phyloP scores from a whole-genome alignment of 257 asterid species.

The Fraxinus quadrangulata region DNA sequence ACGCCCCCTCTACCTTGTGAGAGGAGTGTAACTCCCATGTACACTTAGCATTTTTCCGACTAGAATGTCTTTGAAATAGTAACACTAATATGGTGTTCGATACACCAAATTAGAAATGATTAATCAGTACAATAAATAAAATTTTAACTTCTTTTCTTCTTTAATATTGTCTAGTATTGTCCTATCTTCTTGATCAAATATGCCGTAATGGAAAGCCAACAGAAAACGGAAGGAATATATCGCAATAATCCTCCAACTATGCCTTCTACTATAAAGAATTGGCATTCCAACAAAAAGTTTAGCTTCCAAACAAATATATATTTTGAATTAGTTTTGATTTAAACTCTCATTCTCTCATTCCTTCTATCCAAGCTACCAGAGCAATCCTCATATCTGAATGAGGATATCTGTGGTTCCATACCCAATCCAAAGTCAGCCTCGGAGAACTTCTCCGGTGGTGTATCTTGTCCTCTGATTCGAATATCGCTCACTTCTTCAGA shows the following conservation, averaged over 20 bases:
- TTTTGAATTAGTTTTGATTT: not conserved
- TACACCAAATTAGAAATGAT: no score
- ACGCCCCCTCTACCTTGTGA: no score
- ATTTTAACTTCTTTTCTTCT: not conserved
- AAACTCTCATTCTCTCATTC: conserved; percentile 1
- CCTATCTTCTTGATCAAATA: not conserved
- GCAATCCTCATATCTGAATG: not conserved
- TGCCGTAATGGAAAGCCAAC: not conserved
- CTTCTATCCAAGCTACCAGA: not conserved
- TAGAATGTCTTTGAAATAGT: no score
- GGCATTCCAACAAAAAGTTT: not conserved
- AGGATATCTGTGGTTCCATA: not conserved
- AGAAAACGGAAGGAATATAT: not conserved
- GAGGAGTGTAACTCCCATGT: not conserved
- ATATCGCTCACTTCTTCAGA: conserved; percentile 30
- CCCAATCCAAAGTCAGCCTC: not conserved
- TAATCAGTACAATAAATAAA: not conserved
- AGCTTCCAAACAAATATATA: not conserved
- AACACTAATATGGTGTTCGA: no score
- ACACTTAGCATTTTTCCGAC: no score
- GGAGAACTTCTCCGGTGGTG: not conserved
- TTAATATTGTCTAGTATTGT: not conserved
- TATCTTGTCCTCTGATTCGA: conserved; percentile 18
- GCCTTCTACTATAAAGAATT: not conserved
- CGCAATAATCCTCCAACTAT: not conserved